phyloP scores from a whole-genome alignment of 371 early-diverging fungal genomes.

The Parasitella parasitica region DNA sequence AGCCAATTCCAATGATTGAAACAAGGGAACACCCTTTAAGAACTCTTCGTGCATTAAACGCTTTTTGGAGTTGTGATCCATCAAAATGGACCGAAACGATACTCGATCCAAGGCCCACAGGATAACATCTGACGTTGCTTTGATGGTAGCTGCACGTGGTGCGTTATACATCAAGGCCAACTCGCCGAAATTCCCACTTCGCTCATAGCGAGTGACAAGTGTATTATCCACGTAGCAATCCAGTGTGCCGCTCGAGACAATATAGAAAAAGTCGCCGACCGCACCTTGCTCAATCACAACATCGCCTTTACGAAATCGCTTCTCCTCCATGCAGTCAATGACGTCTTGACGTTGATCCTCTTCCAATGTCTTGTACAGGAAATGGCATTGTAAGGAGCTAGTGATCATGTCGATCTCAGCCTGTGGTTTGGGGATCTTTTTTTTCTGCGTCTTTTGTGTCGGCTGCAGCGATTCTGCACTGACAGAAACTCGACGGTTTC shows the following conservation, averaged over 20 bases:
- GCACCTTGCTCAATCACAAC: slow-evolving; percentile 91
- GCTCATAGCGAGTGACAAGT: slow-evolving; percentile 73
- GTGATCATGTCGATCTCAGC: slow-evolving; percentile 62
- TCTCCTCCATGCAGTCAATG: slow-evolving; percentile 76
- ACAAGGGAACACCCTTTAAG: slow-evolving; percentile 82
- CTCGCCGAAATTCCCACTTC: slow-evolving; percentile 94
- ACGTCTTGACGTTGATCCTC: slow-evolving; percentile 30
- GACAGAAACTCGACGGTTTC: slow-evolving; percentile 87
- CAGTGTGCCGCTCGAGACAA: slow-evolving; percentile 89
- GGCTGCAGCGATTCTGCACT: slow-evolving; percentile 95
- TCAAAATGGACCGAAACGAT: slow-evolving; percentile 89
- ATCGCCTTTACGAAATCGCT: slow-evolving; percentile 67
- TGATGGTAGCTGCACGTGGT: slow-evolving; percentile 93
- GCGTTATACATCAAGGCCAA: slow-evolving; percentile 97
- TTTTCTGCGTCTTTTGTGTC: slow-evolving; percentile 68
- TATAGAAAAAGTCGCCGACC: slow-evolving; percentile 95
- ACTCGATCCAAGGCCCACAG: slow-evolving; percentile 95
- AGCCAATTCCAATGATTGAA: slow-evolving; percentile 80
- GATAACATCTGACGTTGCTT: slow-evolving; percentile 74
- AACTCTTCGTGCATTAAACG: slow-evolving; percentile 88
- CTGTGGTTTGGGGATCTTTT: slow-evolving; percentile 77
- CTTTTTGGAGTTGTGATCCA: slow-evolving; percentile 87
- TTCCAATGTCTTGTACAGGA: slow-evolving; percentile 85
- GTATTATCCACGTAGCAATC: slow-evolving; percentile 79
- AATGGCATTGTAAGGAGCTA: slow-evolving; percentile 73